A percentile compares a stretch with the other conserved stretches of the same genome.
phyloP scores from a whole-genome alignment of 306 rosid species.

The Luffa aegyptiaca region DNA sequence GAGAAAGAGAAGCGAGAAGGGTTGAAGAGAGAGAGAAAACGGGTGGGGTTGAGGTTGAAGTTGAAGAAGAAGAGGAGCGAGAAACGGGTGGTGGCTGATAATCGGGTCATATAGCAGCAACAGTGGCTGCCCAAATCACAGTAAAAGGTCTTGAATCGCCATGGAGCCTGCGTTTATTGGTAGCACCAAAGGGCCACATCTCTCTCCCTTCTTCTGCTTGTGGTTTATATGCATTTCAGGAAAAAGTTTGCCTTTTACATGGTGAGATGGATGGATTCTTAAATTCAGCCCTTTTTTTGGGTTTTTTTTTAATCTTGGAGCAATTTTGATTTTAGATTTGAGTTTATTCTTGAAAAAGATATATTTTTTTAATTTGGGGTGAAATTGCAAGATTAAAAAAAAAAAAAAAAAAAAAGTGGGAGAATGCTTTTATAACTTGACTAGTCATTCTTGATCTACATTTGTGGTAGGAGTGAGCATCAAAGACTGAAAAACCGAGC shows the following conservation, averaged over 20 bases:
- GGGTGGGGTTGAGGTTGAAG: constrained; percentile 30
- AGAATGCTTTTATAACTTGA: no score
- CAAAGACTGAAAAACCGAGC: no score
- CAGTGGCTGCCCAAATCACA: background rate
- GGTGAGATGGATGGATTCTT: background rate
- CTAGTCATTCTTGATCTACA: no score
- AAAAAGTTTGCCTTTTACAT: background rate
- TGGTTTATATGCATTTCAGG: background rate
- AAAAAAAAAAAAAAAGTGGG: no score
- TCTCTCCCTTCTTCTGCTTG: background rate
- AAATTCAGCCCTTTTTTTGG: no score
- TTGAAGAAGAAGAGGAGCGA: constrained; percentile 31
- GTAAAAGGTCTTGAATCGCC: background rate
- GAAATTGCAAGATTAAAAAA: no score
- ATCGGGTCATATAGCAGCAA: constrained; percentile 35
- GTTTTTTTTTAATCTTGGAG: no score
- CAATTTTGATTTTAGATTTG: no score
- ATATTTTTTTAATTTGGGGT: no score
- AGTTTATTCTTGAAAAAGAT: no score
- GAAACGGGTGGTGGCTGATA: constrained; percentile 19
- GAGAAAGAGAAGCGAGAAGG: constrained; percentile 30
- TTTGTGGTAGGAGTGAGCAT: no score
- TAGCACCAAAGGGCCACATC: background rate
- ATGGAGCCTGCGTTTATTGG: background rate
- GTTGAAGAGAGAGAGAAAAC: constrained; percentile 38